Evolutionary conservation across 495 filamentous ascomycete genomes (phyloP).

Genomic region (Stereocaulon alpinum): DNA sequence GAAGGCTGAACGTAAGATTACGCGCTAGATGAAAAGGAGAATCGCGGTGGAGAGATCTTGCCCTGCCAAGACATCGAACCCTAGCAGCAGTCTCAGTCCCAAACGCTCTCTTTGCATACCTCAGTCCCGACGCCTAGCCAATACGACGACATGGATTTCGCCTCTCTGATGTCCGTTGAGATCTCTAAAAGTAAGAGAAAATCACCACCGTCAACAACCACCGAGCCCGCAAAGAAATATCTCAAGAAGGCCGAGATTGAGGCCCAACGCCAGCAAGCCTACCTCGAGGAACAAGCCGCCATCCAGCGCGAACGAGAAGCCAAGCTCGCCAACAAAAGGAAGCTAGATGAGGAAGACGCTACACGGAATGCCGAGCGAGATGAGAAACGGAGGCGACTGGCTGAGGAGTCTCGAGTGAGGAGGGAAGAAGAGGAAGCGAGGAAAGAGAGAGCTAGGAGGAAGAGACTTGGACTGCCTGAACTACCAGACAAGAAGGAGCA

Average conservation of each 20-base stretch:
- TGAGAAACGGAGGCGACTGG: slow-evolving; percentile 67
- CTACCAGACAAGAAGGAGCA: slow-evolving; percentile 38
- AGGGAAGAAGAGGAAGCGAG: slow-evolving; percentile 61
- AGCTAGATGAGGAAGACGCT: slow-evolving; percentile 79
- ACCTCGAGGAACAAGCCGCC: slow-evolving; percentile 65
- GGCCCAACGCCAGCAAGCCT: slow-evolving; percentile 68
- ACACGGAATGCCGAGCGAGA: slow-evolving; percentile 56
- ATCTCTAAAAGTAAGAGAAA: slow-evolving; percentile 65
- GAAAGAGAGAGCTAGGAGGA: slow-evolving; percentile 44
- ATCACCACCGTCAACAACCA: slow-evolving; percentile 22
- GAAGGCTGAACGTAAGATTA: no score
- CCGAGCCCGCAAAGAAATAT: slow-evolving; percentile 58
- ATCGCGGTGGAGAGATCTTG: no score
- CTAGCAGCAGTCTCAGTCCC: no score
- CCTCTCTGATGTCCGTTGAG: slow-evolving; percentile 77
- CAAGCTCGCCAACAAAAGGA: slow-evolving; percentile 63
- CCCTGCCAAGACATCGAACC: no score
- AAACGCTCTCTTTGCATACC: no score
- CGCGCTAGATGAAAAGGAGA: no score
- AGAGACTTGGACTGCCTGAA: slow-evolving; percentile 59
- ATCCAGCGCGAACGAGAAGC: slow-evolving; percentile 58
- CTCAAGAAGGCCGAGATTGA: slow-evolving; percentile 79
- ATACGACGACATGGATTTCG: slow-evolving; percentile 70
- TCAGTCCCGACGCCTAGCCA: no score
- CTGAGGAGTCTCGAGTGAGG: slow-evolving; percentile 61